Conservation (phyloP, 768 basidiomycete species). For the Rhodosporidiobolus sp. region DNA sequence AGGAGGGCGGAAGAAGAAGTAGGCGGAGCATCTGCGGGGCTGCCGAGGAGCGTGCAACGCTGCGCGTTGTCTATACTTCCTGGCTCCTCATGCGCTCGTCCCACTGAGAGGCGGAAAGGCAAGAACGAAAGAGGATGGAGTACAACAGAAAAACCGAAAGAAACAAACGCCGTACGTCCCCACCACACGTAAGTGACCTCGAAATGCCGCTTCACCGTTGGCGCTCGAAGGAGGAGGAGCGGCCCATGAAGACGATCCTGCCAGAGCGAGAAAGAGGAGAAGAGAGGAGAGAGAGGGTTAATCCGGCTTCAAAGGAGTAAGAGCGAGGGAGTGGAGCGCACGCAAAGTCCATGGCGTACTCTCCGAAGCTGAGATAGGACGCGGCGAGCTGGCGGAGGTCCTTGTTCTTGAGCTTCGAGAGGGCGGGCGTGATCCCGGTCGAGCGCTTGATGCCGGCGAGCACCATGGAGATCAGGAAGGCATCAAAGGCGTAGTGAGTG, state of each 20-base stretch:
- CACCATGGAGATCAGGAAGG: constrained; percentile 7
- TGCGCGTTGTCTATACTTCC: too few species aligned
- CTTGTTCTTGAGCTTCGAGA: constrained; percentile 13
- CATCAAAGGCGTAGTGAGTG: constrained; percentile 17
- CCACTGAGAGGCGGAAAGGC: too few species aligned
- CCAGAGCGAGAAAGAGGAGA: too few species aligned
- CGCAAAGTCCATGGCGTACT: not conserved
- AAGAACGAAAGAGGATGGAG: too few species aligned
- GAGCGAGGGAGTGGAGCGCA: not conserved
- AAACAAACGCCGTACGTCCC: not conserved
- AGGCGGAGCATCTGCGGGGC: not conserved
- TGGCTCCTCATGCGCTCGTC: too few species aligned
- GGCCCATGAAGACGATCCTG: constrained; percentile 25
- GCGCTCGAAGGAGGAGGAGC: constrained; percentile 24
- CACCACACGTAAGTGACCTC: too few species aligned
- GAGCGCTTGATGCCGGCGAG: constrained; percentile 29
- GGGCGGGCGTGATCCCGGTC: constrained; percentile 19
- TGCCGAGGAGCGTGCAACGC: too few species aligned
- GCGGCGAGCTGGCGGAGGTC: constrained; percentile 22
- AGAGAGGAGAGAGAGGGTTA: not conserved
- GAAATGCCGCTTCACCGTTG: not conserved
- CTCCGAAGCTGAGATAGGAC: constrained; percentile 8
- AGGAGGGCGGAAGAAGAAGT: constrained; percentile 51
- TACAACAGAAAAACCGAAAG: not conserved
- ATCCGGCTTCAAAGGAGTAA: too few species aligned